Conservation (phyloP, 2,329 filamentous ascomycete genomes). For the Pyricularia sp. region DNA sequence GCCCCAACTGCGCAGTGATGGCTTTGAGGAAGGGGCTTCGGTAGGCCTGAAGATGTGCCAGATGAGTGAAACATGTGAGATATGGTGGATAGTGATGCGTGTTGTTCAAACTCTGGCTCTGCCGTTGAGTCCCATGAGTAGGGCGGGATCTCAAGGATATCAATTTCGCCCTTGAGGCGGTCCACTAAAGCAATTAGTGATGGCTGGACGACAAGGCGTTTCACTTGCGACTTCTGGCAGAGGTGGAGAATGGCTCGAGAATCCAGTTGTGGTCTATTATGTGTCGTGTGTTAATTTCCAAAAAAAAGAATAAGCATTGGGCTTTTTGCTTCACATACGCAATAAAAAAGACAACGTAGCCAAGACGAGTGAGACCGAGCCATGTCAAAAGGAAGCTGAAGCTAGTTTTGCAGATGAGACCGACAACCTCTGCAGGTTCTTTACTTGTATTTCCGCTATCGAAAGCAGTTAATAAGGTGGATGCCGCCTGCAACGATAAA, state of each 20-base stretch:
- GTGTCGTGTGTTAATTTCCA: neutral
- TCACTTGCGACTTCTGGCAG: neutral
- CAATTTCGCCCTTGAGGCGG: neutral
- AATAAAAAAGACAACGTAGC: constrained; percentile 45
- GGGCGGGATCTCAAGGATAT: neutral
- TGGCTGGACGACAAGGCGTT: neutral
- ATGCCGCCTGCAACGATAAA: neutral
- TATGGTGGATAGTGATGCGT: constrained; percentile 37
- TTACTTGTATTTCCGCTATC: neutral
- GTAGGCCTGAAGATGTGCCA: constrained; percentile 53
- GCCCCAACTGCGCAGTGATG: constrained; percentile 46
- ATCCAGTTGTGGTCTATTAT: neutral
- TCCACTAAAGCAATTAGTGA: neutral
- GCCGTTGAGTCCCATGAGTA: neutral
- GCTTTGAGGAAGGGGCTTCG: constrained; percentile 52
- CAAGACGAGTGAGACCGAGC: constrained; percentile 48
- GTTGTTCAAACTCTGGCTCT: constrained; percentile 19
- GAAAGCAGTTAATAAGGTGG: neutral
- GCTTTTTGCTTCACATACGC: constrained; percentile 33
- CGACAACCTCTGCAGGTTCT: neutral
- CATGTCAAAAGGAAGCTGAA: constrained; percentile 49
- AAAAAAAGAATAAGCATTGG: neutral
- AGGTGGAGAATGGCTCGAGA: neutral
- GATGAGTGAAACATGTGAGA: constrained; percentile 57
- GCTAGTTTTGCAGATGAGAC: constrained; percentile 40